Evolutionary conservation across 2,329 filamentous ascomycete genomes (phyloP), one percentile per base, ranked within the genome.

Genomic region (Thielaviopsis populi): DNA sequence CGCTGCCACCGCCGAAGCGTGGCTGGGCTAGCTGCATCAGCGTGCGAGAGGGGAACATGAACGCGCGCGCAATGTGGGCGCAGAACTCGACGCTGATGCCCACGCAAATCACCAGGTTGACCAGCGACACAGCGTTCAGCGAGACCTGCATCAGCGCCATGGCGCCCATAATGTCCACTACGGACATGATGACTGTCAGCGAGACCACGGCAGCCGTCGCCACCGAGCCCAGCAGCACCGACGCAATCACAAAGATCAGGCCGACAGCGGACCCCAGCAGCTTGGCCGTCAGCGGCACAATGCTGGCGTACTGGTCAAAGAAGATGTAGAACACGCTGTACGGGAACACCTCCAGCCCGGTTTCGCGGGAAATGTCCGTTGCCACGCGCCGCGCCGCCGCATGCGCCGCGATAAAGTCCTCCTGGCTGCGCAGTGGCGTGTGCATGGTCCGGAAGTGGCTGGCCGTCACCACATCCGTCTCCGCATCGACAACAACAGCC

Each of bases 321-420:
- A 97, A 99, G 73, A 99, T 91, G 77, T 99, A 99, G 73, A 96
- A 96, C 66, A 96, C 86, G 69, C 89, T 95, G 77, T 99, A 99
- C 0, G 94, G 90, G 79, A 99, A 99, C 2, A 99, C 86, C 27
- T 94, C 85, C 24, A 89, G 83, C 4, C 85, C 82, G 3, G 91
- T 91, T 61, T 81, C 79, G 62, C 81, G 75, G 15, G 81, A 86
- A 61, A 99, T 85, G 33, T 88, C 86, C 13, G 84, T 76, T 0
- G 92, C 85, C 67, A 99, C 96, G 66, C 94, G 88, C 19, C 92
- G 88, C 2, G 94, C 94, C 1, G 92, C 84, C 4, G 87, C 84
- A 73, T 97, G 96, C 0, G 94, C 90, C 33, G 84, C 80, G 74
- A 99, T 99, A 69, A 97, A 97, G 72, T 97, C 92, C 10, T 86